These are phyloP conservation scores for Pseudogymnoascus destructans DNA, from an alignment of 2,329 filamentous ascomycete genomes.

Conservation along the genomic window DNA sequence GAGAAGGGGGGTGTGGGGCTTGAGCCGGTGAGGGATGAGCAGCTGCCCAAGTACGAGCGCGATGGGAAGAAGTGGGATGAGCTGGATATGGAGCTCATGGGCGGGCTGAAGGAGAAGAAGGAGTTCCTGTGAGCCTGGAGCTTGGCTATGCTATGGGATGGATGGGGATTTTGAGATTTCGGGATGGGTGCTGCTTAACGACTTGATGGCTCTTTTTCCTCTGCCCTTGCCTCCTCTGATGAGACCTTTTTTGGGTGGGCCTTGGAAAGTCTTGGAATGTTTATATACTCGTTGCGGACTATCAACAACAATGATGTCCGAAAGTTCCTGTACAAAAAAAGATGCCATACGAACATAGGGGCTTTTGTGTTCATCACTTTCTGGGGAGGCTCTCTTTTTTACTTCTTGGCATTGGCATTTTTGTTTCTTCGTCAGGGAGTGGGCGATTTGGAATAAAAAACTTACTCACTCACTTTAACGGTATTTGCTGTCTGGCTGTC, in stretches of 20 bases:
- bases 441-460: neutral
- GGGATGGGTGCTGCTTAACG: neutral
- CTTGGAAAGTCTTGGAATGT: neutral
- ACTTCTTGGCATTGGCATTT: neutral
- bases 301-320: neutral
- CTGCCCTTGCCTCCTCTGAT: neutral
- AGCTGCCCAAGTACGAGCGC: conserved; percentile 80
- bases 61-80: conserved; percentile 75
- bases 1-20: conserved; percentile 76
- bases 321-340: neutral
- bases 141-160: too few relatives aligned
- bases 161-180: too few relatives aligned
- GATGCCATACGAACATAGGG: neutral
- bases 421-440: neutral
- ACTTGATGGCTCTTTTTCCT: neutral
- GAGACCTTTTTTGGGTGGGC: neutral
- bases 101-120: conserved; percentile 85
- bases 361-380: neutral
- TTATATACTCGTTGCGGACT: neutral
- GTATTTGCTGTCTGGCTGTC: too few relatives aligned
- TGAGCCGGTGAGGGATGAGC: conserved; percentile 65
- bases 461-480: neutral
- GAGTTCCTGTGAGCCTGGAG: neutral
- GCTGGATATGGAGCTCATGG: conserved; percentile 87
- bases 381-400: neutral